Conservation (phyloP, 148 eudicot genomes). For the Rhododendron simsii region DNA sequence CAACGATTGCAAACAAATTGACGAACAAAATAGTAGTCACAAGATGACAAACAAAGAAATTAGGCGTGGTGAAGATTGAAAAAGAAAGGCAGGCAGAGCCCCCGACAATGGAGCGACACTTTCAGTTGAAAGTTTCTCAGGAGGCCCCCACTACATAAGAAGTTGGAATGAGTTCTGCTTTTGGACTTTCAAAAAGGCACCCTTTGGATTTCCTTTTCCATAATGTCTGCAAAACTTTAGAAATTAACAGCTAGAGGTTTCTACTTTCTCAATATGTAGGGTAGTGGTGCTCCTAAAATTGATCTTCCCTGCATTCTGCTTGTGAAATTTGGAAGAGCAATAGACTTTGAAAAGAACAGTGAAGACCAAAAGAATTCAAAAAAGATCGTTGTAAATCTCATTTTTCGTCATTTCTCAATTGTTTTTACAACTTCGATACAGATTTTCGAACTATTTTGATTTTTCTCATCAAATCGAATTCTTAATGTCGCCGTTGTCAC, state of each 20-base stretch:
- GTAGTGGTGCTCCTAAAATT: neutral
- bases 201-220: conserved; percentile 5
- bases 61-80: conserved; percentile 48
- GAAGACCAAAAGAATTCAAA: too few species aligned
- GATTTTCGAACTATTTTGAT: neutral
- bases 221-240: neutral
- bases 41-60: conserved; percentile 35
- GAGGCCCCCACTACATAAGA: conserved; percentile 35
- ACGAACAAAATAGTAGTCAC: conserved; percentile 14
- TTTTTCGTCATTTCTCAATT: neutral
- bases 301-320: neutral
- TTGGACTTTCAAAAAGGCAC: conserved; percentile 28
- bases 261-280: neutral
- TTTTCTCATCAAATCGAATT: neutral
- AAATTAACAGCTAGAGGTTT: neutral
- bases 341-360: neutral
- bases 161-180: conserved; percentile 25
- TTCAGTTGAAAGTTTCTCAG: conserved; percentile 36
- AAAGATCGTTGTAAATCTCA: too few species aligned
- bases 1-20: neutral
- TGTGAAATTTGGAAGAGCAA: neutral
- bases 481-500: neutral
- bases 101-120: conserved; percentile 56
- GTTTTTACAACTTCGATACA: neutral
- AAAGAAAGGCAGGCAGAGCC: conserved; percentile 20